Conservation (phyloP, 2,329 filamentous ascomycete species). For the Phialemonium atrogriseum region DNA sequence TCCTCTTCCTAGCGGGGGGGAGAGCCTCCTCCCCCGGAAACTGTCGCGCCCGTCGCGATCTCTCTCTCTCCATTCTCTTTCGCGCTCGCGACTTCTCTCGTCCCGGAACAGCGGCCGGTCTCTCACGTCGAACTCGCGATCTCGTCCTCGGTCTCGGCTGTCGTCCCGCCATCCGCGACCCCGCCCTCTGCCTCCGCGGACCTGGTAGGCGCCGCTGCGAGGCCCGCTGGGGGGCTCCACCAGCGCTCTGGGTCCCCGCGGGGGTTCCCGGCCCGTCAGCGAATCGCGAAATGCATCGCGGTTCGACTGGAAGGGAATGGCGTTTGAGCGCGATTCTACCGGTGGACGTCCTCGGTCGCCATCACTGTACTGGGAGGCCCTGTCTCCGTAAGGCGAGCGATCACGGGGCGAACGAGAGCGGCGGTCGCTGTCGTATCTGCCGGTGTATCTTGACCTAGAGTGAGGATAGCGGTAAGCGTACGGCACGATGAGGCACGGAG, state of each 20-base stretch:
- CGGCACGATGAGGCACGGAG: not conserved
- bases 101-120: constrained; percentile 44
- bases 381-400: constrained; percentile 55
- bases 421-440: constrained; percentile 55
- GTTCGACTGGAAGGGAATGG: constrained; percentile 50
- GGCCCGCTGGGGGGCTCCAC: constrained; percentile 62
- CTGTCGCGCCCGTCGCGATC: constrained; percentile 43
- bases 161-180: constrained; percentile 55
- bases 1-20: constrained; percentile 44
- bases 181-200: constrained; percentile 47
- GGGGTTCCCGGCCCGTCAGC: constrained; percentile 57
- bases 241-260: constrained; percentile 72
- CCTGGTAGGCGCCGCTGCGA: constrained; percentile 56
- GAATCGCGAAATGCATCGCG: constrained; percentile 50
- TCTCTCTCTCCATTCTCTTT: constrained; percentile 42
- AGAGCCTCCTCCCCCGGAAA: constrained; percentile 51
- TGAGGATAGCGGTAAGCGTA: constrained; percentile 17
- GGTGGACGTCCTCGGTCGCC: constrained; percentile 63
- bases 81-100: constrained; percentile 51
- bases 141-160: constrained; percentile 54
- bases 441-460: constrained; percentile 45
- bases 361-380: constrained; percentile 47
- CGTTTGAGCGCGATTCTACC: constrained; percentile 46
- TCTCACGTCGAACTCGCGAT: constrained; percentile 50
- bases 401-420: constrained; percentile 60